Base-by-base conservation (phyloP, 805 yeast species). In the Myxozyma monticola region DNA sequence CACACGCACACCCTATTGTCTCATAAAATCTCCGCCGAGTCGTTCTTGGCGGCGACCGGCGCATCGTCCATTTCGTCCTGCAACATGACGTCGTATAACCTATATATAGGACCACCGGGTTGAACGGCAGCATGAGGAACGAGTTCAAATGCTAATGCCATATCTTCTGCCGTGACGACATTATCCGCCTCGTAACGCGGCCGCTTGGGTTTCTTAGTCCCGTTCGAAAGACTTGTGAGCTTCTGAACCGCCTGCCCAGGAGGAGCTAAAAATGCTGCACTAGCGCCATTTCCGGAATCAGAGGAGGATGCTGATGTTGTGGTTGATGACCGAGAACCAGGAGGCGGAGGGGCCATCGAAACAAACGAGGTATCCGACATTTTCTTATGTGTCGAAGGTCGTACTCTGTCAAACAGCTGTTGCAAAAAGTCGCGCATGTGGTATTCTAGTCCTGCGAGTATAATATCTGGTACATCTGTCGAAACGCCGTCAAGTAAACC, bases 401-500 rank as follows among this genome's bases (percentile, higher is more conserved):
- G 76, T 5, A 84, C 84, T 1, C 82, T 77, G 62, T 86, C 95
- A 37, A 88, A 77, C 1, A 88, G 80, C 56, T 80, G 78, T 61
- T 88, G 93, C 4, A 91, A 68, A 9, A 90, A 71, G 51, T 80
- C 79, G 60, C 84, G 85, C 57, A 93, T 68, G 68, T 89, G 91
- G 29, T 78, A 74, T 63, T 91, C 97, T 37, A 93, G 71, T 0
- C 96, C 97, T n/a, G 85, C 67, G 20, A 82, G 71, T 56, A 90
- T 65, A 17, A 93, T 71, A 48, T 89, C 95, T n/a, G 86, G 78
- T 4, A 85, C 86, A 18, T 81, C 82, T n/a, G 83, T 76, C 38
- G 81, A 83, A n/a, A 91, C 74, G 14, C 82, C 80, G 0, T 96
- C 96, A 0, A 89, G 76, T 7, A 93, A 71, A 0, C 99, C 99